Base-by-base conservation (phyloP, 2,329 filamentous ascomycete species). In the Purpureocillium lavendulum region DNA sequence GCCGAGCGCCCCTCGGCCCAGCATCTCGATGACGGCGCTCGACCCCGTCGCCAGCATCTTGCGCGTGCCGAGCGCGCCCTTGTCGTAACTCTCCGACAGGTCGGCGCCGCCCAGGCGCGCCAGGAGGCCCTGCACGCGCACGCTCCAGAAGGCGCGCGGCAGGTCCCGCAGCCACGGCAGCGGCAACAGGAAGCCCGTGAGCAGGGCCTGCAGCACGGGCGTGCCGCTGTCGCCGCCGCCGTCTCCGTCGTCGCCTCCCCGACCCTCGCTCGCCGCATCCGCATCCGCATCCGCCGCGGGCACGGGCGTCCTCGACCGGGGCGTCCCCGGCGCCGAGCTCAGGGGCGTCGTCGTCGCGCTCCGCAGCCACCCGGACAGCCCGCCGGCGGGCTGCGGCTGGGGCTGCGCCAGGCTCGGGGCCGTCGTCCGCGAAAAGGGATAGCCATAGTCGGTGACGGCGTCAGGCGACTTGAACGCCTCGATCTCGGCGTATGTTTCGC, bases 11-110 rank as follows among this genome's bases (percentile, higher is more conserved):
- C 81, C 85, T 44, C 84, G 66, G 1, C 76, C 77, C 11, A 84
- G 64, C 53, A 80, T 78, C 60, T 88, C 85, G 39, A 86, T 68
- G 41, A 89, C 59, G 7, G 77, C 75, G 29, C 82, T 82, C 9
- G 80, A 71, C 0, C 81, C 84, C 7, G 85, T 87, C 1, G 84
- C 77, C 36, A 90, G 61, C 15, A 82, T 84, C 62, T 87, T 88
- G 38, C 85, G 70, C 43, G 80, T 79, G 1, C 85, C 85, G 48
- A 90, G 62, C 1, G 77, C 70, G 12, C 82, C 84, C 59, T 87
- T 87, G 57, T 90, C 85, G 52, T 88, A 90, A 55, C 82, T 87
- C 58, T 90, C 85, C 1, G 82, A 87, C 26, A 90, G 65, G 37
- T 86, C 77, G 2, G 78, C 82, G 26, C 79, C 71, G 8, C 72